phyloP scores from a whole-genome alignment of 2,329 filamentous ascomycete species.

The Hypoxylon sp. region DNA sequence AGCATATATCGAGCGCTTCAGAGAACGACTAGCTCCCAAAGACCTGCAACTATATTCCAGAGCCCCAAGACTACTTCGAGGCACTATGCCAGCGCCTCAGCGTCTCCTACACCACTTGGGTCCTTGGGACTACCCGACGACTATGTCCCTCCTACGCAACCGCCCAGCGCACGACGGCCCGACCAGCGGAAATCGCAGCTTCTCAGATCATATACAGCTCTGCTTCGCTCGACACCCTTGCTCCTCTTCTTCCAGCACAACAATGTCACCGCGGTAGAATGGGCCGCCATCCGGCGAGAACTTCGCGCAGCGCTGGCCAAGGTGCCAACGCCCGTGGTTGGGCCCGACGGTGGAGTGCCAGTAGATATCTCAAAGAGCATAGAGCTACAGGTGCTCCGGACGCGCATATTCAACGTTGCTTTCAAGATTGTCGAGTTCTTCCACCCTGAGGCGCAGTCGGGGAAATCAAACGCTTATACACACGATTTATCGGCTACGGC shows the following conservation, averaged over 20 bases:
- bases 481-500: slow-evolving; percentile 69
- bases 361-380: slow-evolving; percentile 70
- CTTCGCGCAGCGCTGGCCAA: slow-evolving; percentile 63
- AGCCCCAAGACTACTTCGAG: slow-evolving; percentile 41
- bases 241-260: slow-evolving; percentile 85
- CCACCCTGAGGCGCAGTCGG: slow-evolving; percentile 61
- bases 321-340: slow-evolving; percentile 55
- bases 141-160: slow-evolving; percentile 77
- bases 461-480: slow-evolving; percentile 57
- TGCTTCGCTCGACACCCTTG: slow-evolving; percentile 86
- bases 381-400: slow-evolving; percentile 86
- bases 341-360: slow-evolving; percentile 56
- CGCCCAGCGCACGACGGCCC: slow-evolving; percentile 86
- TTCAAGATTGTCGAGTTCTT: slow-evolving; percentile 90
- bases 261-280: slow-evolving; percentile 79
- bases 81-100: slow-evolving; percentile 48
- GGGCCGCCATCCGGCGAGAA: slow-evolving; percentile 79
- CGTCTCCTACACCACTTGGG: slow-evolving; percentile 39
- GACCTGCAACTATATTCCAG: slow-evolving; percentile 36
- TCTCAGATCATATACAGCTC: slow-evolving; percentile 84
- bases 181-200: slow-evolving; percentile 93
- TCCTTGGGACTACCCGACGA: slow-evolving; percentile 59
- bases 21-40: slow-evolving; percentile 39
- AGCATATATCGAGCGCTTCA: slow-evolving; percentile 45
- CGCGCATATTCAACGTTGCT: slow-evolving; percentile 88